Percentiles rank a stretch among this genome's conserved stretches.
These are phyloP conservation scores for Luffa acutangula DNA, from an alignment of 306 rosid genomes.

Conservation along the genomic window DNA sequence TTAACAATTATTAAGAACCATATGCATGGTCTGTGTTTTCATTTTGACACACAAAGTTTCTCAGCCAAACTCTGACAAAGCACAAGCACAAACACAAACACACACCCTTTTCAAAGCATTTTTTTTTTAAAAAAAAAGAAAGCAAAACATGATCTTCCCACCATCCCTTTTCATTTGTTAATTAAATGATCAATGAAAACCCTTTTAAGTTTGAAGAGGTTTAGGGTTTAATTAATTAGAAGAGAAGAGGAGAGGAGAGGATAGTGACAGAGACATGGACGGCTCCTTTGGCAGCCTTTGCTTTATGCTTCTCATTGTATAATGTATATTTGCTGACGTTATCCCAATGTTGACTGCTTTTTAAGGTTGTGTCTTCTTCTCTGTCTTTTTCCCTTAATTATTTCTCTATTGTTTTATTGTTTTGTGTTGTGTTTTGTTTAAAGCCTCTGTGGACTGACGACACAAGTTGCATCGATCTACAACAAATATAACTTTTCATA, in stretches of 20 bases:
- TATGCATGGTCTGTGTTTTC: no score
- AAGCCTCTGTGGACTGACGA: not conserved
- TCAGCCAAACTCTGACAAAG: no score
- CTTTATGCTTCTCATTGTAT: not conserved
- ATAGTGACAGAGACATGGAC: not conserved
- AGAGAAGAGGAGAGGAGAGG: not conserved
- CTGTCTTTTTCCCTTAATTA: not conserved
- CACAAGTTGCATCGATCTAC: not conserved
- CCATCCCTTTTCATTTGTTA: no score
- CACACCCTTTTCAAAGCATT: not conserved
- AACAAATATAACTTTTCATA: no score
- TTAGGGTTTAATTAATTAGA: no score
- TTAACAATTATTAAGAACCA: not conserved
- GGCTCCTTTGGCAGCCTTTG: conserved; percentile 9
- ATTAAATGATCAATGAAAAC: not conserved
- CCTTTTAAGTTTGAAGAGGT: no score
- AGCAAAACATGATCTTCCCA: no score
- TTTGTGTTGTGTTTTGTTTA: not conserved
- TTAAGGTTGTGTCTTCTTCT: not conserved
- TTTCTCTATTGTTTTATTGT: not conserved
- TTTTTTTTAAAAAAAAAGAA: no score
- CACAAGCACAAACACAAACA: not conserved
- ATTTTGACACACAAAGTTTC: not conserved
- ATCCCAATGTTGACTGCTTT: conserved; percentile 10
- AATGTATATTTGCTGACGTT: not conserved